Evolutionary conservation across 2,329 filamentous ascomycete genomes (phyloP).

Genomic region (Elsinoe fawcettii): DNA sequence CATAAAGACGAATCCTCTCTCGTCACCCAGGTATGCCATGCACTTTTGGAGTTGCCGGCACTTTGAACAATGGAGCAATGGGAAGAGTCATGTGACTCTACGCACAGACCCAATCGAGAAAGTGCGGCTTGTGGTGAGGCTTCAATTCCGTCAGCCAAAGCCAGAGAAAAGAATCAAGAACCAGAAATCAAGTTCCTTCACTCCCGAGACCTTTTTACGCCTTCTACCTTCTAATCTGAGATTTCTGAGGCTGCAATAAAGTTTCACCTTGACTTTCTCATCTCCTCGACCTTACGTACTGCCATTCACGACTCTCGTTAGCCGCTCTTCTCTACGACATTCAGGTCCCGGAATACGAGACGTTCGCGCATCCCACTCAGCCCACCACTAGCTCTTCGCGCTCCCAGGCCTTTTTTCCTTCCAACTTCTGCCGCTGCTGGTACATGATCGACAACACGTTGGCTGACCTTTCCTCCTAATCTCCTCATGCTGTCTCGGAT

Average conservation of each 20-base stretch:
- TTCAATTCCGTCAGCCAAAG: background rate
- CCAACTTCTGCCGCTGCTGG: background rate
- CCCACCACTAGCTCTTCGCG: background rate
- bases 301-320: conserved; percentile 7
- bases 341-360: conserved; percentile 1
- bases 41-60: too few relatives aligned
- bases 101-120: conserved; percentile 1
- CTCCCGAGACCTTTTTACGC: background rate
- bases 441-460: background rate
- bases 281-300: background rate
- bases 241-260: background rate
- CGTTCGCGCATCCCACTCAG: conserved; percentile 7
- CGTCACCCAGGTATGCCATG: too few relatives aligned
- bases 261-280: conserved; percentile 1
- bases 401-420: background rate
- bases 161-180: background rate
- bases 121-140: background rate
- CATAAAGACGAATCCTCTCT: too few relatives aligned
- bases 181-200: background rate
- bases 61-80: too few relatives aligned
- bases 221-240: background rate
- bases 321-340: background rate
- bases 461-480: conserved; percentile 3
- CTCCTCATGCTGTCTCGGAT: conserved; percentile 11
- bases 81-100: too few relatives aligned